Base-by-base conservation (phyloP, 2,329 filamentous ascomycete genomes). In the Fusarium drepaniforme region DNA sequence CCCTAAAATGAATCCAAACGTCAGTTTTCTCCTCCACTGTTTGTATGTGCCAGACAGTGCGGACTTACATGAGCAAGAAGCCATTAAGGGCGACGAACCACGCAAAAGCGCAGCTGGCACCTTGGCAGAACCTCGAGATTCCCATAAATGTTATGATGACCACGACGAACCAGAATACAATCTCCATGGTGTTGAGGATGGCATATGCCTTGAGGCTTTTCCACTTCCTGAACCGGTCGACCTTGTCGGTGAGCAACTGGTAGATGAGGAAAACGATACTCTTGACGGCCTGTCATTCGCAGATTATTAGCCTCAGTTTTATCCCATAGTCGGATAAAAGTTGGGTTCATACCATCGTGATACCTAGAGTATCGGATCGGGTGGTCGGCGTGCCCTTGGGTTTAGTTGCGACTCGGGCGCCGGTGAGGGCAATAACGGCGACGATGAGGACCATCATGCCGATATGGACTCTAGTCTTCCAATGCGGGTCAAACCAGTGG, bases 81-180 rank as follows among this genome's bases (percentile, higher is more conserved):
- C 62, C 65, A 0, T 63, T 53, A 0, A 77, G 42, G 3, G 66
- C 71, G 1, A 77, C 64, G n/a, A 76, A 44, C 21, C 73, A 70
- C 1, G 62, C 60, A 21, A 76, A 51, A 3, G 57, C 75, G 4
- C 75, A 77, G 5, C 71, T 73, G 0, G 64, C 57, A 11, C 75
- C 75, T 8, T 71, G 9, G 2, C 73, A 77, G 2, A 70, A 71
- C 13, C 1, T 25, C 9, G 70, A 73, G 11, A 74, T 64, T 0
- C 71, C 73, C 9, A 66, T 72, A 2, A 79, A 74, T 0, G 70
- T 68, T n/a, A 81, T 37, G 2, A 80, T 74, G 30, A 78, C 59
- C 1, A 81, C 77, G 0, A 75, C 80, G 53, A 70, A 69, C 79
- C 79, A 80, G 30, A 80, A 80, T 9, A 78, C 15, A 1, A 78